Evolutionary conservation across 306 rosid species (phyloP).

Genomic region (Astragalus membranaceus): DNA sequence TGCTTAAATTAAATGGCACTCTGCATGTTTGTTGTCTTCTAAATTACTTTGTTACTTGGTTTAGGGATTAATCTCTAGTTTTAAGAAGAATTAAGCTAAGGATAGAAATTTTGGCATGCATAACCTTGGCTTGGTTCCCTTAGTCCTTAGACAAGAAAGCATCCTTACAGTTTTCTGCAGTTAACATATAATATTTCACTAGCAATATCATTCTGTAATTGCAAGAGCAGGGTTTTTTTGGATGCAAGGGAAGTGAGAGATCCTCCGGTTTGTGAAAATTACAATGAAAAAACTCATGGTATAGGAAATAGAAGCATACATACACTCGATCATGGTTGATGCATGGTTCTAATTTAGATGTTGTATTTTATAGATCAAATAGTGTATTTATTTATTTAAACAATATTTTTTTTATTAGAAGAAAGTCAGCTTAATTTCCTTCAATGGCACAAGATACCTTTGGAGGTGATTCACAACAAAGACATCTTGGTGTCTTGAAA

Average conservation of each 20-base stretch:
- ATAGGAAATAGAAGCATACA: not conserved
- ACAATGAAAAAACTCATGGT: not conserved
- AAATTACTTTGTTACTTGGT: too few relatives aligned
- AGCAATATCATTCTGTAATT: not conserved
- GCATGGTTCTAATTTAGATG: not conserved
- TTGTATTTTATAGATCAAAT: not conserved
- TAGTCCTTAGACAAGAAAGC: too few relatives aligned
- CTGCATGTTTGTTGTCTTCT: too few relatives aligned
- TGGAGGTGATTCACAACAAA: conserved; percentile 46
- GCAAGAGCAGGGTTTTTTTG: not conserved
- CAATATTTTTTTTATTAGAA: not conserved
- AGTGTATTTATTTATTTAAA: not conserved
- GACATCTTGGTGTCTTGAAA: conserved; percentile 61
- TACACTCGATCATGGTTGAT: not conserved
- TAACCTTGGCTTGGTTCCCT: too few relatives aligned
- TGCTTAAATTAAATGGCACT: too few relatives aligned
- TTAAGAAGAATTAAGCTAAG: too few relatives aligned
- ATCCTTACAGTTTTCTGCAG: not conserved
- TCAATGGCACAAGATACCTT: conserved; percentile 55
- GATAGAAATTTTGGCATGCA: too few relatives aligned
- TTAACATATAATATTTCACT: not conserved
- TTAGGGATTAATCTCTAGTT: too few relatives aligned
- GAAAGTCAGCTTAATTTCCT: conserved; percentile 27
- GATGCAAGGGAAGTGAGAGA: not conserved
- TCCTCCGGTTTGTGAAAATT: not conserved